A percentile compares a stretch with the other conserved stretches of the same genome.
Evolutionary conservation across 805 yeast genomes (phyloP).

Genomic region (Candida lessepsii): DNA sequence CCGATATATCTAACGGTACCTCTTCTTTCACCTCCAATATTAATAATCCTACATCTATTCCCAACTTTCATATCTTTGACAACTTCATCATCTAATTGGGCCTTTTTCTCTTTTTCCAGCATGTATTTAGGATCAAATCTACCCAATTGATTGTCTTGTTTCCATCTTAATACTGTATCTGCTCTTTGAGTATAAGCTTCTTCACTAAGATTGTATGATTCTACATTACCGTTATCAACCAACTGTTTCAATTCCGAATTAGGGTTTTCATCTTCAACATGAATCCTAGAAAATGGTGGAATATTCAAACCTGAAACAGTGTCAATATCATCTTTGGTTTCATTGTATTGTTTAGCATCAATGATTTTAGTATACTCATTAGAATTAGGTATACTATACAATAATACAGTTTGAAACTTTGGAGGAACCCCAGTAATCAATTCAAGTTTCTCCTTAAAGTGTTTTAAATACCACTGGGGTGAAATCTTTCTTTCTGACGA

Average conservation of each 20-base stretch:
- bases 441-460: slow-evolving; percentile 57
- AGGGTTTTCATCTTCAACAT: slow-evolving; percentile 56
- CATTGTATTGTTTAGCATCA: neutral
- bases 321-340: neutral
- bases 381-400: slow-evolving; percentile 42
- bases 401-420: slow-evolving; percentile 47
- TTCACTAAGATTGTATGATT: too few relatives aligned
- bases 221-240: slow-evolving; percentile 19
- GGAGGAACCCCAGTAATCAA: slow-evolving; percentile 75
- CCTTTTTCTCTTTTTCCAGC: slow-evolving; percentile 25
- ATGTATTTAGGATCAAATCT: slow-evolving; percentile 59
- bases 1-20: slow-evolving; percentile 79
- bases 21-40: slow-evolving; percentile 50
- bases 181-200: slow-evolving; percentile 38
- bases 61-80: slow-evolving; percentile 42
- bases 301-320: slow-evolving; percentile 27
- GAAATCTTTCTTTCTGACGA: slow-evolving; percentile 69
- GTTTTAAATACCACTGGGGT: slow-evolving; percentile 55
- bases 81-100: slow-evolving; percentile 27
- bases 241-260: slow-evolving; percentile 43
- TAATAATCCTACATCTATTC: slow-evolving; percentile 51
- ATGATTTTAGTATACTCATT: slow-evolving; percentile 27
- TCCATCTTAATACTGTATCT: slow-evolving; percentile 77
- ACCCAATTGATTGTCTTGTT: slow-evolving; percentile 64
- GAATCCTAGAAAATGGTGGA: slow-evolving; percentile 47